Base-by-base conservation (phyloP, 306 rosid species). In the Acmispon strigosus region DNA sequence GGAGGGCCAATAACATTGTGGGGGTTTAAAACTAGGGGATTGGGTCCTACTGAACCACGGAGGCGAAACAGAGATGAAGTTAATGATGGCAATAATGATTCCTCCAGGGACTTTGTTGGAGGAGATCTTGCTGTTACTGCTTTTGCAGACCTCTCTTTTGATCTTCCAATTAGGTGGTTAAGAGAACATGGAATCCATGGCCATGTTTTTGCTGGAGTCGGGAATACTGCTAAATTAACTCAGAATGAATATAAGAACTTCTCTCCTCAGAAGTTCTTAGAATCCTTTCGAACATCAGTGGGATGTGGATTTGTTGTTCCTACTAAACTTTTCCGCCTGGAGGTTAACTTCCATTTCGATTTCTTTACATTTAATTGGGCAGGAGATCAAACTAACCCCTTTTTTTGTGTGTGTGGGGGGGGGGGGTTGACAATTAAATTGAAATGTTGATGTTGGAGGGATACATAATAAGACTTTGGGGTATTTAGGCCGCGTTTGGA, bases 51-150 rank as follows among this genome's bases (percentile, higher is more conserved):
- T 64, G 97, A 95, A 79, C 91, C 91, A 36, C 80, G 82, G 66
- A 88, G 97, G 68, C 82, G 72, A 76, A 74, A 41, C 56, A 80
- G 75, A 63, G 88, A 80, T 69, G 86, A 73, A 76, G 61, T 57
- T 69, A 51, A 60, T 66, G 73, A 72, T 62, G 92, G 81, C 69
- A 65, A 75, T 72, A 61, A 69, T 27, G 93, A 85, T 51, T 67
- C 88, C 66, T 60, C 86, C 66, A 73, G 85, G 76, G 97, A 91
- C 85, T 84, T 62, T 52, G 16, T 91, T 81, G 99, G 99, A 70
- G 99, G 99, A 77, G 99, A 95, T 87, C 90, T 95, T 70, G 96
- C 97, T 50, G 86, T 91, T 77, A 86, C 97, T 66, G 96, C 96
- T 16, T 95, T 95, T 84, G 96, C 92, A 16, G 96, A 91, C 72